Evolutionary conservation across 2,329 filamentous ascomycete genomes (phyloP).

Genomic region (Alternaria rosae): DNA sequence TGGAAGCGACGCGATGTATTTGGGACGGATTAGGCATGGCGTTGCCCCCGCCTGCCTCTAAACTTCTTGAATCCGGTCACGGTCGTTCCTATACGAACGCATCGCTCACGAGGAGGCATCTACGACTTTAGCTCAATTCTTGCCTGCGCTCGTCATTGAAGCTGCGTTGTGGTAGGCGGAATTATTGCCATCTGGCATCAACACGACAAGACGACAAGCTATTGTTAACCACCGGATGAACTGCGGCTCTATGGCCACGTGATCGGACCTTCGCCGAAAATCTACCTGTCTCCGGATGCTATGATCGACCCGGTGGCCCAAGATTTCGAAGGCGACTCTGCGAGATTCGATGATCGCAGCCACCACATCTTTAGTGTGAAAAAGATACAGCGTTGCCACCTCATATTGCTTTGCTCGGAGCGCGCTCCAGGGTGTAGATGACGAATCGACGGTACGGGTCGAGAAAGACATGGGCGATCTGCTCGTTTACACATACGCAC

Average conservation of each 20-base stretch:
- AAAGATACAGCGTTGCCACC: not conserved
- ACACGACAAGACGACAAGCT: not conserved
- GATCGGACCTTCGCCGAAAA: not conserved
- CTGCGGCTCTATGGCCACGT: not conserved
- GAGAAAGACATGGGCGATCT: not conserved
- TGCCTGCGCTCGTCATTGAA: too few relatives aligned
- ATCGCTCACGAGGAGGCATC: not conserved
- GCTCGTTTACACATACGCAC: not conserved
- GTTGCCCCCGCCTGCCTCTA: not conserved
- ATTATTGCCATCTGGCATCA: not conserved
- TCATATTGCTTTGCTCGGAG: not conserved
- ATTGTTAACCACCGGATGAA: conserved; percentile 10
- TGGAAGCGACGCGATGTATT: not conserved
- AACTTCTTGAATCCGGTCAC: not conserved
- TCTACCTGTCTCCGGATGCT: not conserved
- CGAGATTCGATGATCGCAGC: not conserved
- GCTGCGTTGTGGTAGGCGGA: not conserved
- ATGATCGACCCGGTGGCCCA: conserved; percentile 6
- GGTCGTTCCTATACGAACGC: not conserved
- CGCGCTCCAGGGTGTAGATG: not conserved
- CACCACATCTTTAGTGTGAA: not conserved
- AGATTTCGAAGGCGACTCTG: not conserved
- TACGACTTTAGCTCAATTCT: not conserved
- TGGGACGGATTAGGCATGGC: not conserved
- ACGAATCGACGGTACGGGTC: not conserved